Base-by-base conservation (phyloP, 1,284 basidiomycete genomes). In the Polyporus tsugae region DNA sequence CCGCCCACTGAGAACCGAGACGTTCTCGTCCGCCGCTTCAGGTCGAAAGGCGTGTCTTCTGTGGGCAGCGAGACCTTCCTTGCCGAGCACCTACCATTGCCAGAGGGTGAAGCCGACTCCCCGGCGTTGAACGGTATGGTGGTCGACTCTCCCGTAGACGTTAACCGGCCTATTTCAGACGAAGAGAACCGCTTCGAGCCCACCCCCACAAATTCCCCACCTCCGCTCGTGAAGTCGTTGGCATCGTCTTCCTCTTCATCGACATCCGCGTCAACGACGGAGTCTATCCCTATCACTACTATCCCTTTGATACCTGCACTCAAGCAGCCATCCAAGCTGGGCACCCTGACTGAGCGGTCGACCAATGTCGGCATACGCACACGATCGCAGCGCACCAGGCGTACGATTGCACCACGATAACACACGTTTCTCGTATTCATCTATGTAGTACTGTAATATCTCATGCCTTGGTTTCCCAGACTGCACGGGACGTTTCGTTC, bases 1-100 rank as follows among this genome's bases (percentile, higher is more conserved):
- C 84, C 89, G 58, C 79, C 91, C 65, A 93, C 92, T 9, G 82
- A 86, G 70, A 84, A 79, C 69, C 86, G 93, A 38, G 87, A 90
- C 6, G 80, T 82, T 4, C 78, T 93, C 29, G 72, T 94, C 58
- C 81, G 83, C 60, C 80, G 82, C 39, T 87, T 87, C 85, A 83
- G 81, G 73, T 78, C 78, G 64, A 78, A 78, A 42, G 75, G 76
- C 17, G 66, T 75, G 7, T 78, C 80, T 25, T 72, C 75, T 1
- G 75, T 76, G 9, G 77, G 74, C 11, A 79, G 78, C 65, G 83
- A 81, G 64, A 80, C 79, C 1, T 80, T 80, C 73, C 65, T 80
- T 29, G 78, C 79, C 22, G 75, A 79, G 64, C 74, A 78, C 44
- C 53, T 75, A 10, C 71, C 79, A 4, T 53, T 75, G 17, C 75